These are phyloP conservation scores for Kwoniella sp. DNA, from an alignment of 768 basidiomycete genomes.

Conservation along the genomic window DNA sequence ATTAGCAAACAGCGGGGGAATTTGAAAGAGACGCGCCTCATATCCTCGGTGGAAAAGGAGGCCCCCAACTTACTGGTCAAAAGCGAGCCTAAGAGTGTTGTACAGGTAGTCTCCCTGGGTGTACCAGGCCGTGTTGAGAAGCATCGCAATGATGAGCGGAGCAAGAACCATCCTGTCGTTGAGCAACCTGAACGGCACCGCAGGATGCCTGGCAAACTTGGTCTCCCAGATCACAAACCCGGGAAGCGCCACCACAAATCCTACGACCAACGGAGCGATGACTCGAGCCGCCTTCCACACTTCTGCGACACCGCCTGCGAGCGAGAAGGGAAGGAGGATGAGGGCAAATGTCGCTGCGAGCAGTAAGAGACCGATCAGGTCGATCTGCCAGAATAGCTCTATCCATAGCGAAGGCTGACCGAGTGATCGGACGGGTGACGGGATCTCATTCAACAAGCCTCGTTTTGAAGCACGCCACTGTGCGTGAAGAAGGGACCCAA, in stretches of 20 bases:
- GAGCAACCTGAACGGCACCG: conserved; percentile 46
- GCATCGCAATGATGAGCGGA: conserved; percentile 46
- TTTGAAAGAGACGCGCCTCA: background rate
- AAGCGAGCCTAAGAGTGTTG: conserved; percentile 47
- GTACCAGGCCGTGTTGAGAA: conserved; percentile 52
- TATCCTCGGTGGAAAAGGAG: background rate
- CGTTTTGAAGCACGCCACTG: conserved; percentile 29
- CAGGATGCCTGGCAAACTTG: conserved; percentile 44
- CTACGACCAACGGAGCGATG: conserved; percentile 54
- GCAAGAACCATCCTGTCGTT: conserved; percentile 49
- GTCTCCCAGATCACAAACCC: conserved; percentile 50
- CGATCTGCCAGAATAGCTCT: conserved; percentile 54
- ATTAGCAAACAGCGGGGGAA: background rate
- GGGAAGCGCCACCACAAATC: conserved; percentile 44
- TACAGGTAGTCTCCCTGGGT: conserved; percentile 53
- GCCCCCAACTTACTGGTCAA: conserved; percentile 32
- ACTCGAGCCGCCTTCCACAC: conserved; percentile 46
- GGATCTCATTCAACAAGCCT: conserved; percentile 27
- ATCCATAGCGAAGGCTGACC: conserved; percentile 12
- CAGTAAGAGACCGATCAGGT: conserved; percentile 54
- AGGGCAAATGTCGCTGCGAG: conserved; percentile 44
- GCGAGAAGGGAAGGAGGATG: conserved; percentile 55
- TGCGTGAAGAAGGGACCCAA: conserved; percentile 36
- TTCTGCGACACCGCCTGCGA: conserved; percentile 49
- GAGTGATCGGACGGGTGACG: conserved; percentile 14